Percentiles rank a stretch among this genome's conserved stretches.
phyloP scores from a whole-genome alignment of 192 early-diverging fungal genomes.

The Jimgerdemannia flammicorona region DNA sequence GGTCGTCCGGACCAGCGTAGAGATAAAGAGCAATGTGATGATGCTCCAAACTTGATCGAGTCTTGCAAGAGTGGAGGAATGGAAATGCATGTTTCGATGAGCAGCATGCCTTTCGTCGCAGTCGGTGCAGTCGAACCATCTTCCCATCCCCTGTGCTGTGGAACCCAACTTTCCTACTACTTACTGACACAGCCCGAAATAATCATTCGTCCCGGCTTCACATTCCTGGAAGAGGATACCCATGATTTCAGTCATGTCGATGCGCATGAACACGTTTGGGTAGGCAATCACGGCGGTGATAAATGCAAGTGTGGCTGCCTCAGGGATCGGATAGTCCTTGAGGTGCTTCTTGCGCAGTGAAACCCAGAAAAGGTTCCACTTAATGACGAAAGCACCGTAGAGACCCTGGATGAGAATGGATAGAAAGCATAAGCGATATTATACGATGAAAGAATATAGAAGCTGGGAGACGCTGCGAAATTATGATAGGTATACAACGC shows the following conservation, averaged over 20 bases:
- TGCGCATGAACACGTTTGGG: slow-evolving; percentile 69
- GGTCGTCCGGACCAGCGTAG: slow-evolving; percentile 49
- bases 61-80: not conserved
- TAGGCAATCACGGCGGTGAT: slow-evolving; percentile 65
- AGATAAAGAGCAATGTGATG: slow-evolving; percentile 43
- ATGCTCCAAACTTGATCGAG: slow-evolving; percentile 28
- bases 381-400: slow-evolving; percentile 75
- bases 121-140: no score
- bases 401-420: slow-evolving; percentile 45
- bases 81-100: no score
- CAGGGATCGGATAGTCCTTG: slow-evolving; percentile 58
- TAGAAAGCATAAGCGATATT: not conserved
- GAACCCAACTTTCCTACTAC: slow-evolving; percentile 1
- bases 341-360: slow-evolving; percentile 69
- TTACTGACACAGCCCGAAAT: slow-evolving; percentile 60
- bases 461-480: no score
- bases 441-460: not conserved
- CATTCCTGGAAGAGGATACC: slow-evolving; percentile 73
- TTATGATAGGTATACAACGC: no score
- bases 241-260: slow-evolving; percentile 86
- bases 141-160: no score
- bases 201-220: slow-evolving; percentile 46
- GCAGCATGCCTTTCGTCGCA: no score
- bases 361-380: slow-evolving; percentile 65
- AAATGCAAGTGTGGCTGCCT: slow-evolving; percentile 61